phyloP scores from a whole-genome alignment of 352 stramenopile species.

The Halophytophthora polymorphica region DNA sequence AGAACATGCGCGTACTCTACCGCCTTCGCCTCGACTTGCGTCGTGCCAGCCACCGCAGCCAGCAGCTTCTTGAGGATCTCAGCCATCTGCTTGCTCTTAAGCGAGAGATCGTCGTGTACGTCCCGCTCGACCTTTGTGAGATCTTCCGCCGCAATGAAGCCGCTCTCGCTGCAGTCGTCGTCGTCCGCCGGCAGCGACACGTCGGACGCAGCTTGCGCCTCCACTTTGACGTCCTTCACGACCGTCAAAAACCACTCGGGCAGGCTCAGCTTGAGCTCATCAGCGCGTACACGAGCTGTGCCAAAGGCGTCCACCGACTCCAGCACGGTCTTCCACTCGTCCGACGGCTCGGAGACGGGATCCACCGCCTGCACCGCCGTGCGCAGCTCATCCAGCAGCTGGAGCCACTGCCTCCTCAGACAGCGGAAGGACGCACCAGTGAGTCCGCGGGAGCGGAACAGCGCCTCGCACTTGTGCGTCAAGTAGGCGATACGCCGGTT shows the following conservation, averaged over 20 bases:
- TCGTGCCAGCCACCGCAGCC: conserved; percentile 13
- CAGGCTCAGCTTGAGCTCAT: conserved; percentile 48
- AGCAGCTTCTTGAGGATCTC: conserved; percentile 39
- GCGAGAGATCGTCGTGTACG: conserved; percentile 37
- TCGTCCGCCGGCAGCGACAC: conserved; percentile 23
- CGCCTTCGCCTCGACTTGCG: conserved; percentile 16
- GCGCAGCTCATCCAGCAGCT: conserved; percentile 60
- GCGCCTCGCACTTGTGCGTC: conserved; percentile 57
- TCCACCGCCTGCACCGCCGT: conserved; percentile 24
- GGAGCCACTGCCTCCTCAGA: conserved; percentile 59
- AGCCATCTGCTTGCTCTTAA: conserved; percentile 27
- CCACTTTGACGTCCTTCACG: conserved; percentile 41
- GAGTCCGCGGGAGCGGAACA: conserved; percentile 56
- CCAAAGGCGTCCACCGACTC: conserved; percentile 40
- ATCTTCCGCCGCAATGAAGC: conserved; percentile 29
- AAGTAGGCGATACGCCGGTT: conserved; percentile 76
- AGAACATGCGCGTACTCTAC: conserved; percentile 60
- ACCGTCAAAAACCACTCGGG: conserved; percentile 76
- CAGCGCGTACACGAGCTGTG: conserved; percentile 31
- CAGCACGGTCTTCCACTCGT: conserved; percentile 37
- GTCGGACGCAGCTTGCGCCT: conserved; percentile 28
- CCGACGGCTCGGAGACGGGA: conserved; percentile 3
- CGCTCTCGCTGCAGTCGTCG: conserved; percentile 18
- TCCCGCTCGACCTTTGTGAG: conserved; percentile 41
- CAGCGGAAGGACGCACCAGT: conserved; percentile 50